phyloP scores from a whole-genome alignment of 1,284 basidiomycete species.

The Ustilago loliicola region DNA sequence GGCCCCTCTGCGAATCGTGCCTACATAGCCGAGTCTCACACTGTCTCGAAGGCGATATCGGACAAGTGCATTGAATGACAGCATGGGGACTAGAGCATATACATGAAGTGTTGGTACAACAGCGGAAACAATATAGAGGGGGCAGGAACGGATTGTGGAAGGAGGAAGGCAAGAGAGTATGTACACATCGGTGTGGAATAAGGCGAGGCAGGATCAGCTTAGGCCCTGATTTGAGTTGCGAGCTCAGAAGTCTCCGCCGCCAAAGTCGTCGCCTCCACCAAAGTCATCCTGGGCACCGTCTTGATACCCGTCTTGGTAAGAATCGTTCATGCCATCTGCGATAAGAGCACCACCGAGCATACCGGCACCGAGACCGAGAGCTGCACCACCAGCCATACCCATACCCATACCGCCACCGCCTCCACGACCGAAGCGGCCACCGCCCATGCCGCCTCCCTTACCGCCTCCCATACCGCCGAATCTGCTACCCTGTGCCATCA shows the following conservation, averaged over 20 bases:
- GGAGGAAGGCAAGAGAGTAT: background rate
- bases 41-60: background rate
- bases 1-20: background rate
- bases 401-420: slow-evolving; percentile 59
- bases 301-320: slow-evolving; percentile 66
- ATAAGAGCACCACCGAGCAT: slow-evolving; percentile 59
- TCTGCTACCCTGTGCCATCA: slow-evolving; percentile 41
- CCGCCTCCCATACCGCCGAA: slow-evolving; percentile 46
- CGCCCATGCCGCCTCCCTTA: slow-evolving; percentile 32
- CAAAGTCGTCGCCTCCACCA: slow-evolving; percentile 32
- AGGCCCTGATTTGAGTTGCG: background rate
- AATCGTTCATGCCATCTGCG: slow-evolving; percentile 58
- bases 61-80: background rate
- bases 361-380: slow-evolving; percentile 61
- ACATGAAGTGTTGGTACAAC: background rate
- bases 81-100: background rate
- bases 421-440: slow-evolving; percentile 36
- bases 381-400: slow-evolving; percentile 56
- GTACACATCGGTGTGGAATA: background rate
- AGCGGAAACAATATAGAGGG: background rate
- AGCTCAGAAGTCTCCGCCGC: slow-evolving; percentile 32
- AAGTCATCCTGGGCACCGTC: slow-evolving; percentile 51
- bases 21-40: background rate
- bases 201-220: background rate
- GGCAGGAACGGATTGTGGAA: background rate